phyloP scores from a whole-genome alignment of 257 asterid genomes.

The Gentiana dahurica region DNA sequence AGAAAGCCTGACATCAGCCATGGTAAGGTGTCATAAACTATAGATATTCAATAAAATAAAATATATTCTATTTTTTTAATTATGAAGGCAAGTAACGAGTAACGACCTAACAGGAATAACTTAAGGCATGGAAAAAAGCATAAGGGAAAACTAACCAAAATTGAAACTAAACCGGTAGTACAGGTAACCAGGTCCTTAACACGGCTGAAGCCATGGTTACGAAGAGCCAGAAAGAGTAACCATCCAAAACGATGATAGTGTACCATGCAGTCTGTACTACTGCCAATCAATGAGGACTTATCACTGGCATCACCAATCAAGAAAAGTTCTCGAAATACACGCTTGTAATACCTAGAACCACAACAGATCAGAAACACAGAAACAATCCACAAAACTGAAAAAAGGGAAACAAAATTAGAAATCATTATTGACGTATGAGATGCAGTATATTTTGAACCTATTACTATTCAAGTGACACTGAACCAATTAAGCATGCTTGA shows the following conservation, averaged over 20 bases:
- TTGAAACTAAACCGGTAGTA: constrained; percentile 81
- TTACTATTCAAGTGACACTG: no score
- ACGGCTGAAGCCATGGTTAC: constrained; percentile 56
- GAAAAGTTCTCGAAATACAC: constrained; percentile 65
- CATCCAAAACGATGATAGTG: constrained; percentile 90
- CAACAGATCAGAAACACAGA: constrained; percentile 3
- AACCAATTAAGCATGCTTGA: no score
- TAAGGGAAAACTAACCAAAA: constrained; percentile 53
- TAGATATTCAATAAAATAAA: not conserved
- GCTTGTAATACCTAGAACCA: constrained; percentile 65
- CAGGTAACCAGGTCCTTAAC: constrained; percentile 80
- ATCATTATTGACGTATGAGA: not conserved
- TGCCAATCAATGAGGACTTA: constrained; percentile 31
- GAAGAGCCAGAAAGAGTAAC: constrained; percentile 83
- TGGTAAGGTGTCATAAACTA: constrained; percentile 16
- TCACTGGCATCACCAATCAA: constrained; percentile 31
- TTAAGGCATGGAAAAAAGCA: constrained; percentile 6
- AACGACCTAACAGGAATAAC: not conserved
- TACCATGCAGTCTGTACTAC: constrained; percentile 17
- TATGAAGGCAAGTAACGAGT: not conserved
- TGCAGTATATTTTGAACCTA: not conserved
- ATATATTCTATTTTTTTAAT: not conserved
- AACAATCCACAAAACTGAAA: not conserved
- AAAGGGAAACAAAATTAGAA: not conserved
- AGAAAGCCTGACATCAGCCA: constrained; percentile 61